Base-by-base conservation (phyloP, 257 asterid species). In the Lantana camara region DNA sequence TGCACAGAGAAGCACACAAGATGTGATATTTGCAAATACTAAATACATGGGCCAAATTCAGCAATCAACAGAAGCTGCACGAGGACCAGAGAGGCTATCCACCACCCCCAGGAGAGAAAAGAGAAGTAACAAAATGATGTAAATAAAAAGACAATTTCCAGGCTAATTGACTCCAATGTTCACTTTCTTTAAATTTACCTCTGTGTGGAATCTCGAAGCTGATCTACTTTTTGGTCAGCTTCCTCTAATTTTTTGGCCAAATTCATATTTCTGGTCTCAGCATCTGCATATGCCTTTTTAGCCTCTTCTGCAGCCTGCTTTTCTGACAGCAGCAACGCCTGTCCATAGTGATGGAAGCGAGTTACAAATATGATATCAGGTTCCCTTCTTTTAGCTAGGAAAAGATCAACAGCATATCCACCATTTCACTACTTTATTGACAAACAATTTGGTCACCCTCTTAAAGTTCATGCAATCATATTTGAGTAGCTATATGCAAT, bases 161-260 rank as follows among this genome's bases (percentile, higher is more conserved):
- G 66, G 65, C 32, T 56, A 63, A 56, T 9, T 7, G 17, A 67
- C 37, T 19, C 50, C 23, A 21, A 66, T 3, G 53, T 20, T 51
- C 41, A 48, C 17, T 45, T 44, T 61, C 40, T 47, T 44, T 30
- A 49, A 54, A 53, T 74, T 61, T 57, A 93, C 99, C 99, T 94
- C 75, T 84, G 97, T 44, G 80, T 68, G 27, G 95, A 88, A 72
- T 83, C 97, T 77, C 85, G 97, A 60, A 94, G 88, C 78, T 86
- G 95, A 47, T 81, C 86, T 27, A 72, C 81, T 82, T 88, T 94
- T 27, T 81, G 85, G 68, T 81, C 91, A 11, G 96, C 78, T 64
- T 76, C 90, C 69, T 86, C 95, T 37, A 94, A 75, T 58, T 82
- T 90, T 68, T 72, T 84, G 14, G 72, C 82, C 68, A 90, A 72